Base-by-base conservation (phyloP, 2,329 filamentous ascomycete genomes). In the Pseudogymnoascus pannorum region DNA sequence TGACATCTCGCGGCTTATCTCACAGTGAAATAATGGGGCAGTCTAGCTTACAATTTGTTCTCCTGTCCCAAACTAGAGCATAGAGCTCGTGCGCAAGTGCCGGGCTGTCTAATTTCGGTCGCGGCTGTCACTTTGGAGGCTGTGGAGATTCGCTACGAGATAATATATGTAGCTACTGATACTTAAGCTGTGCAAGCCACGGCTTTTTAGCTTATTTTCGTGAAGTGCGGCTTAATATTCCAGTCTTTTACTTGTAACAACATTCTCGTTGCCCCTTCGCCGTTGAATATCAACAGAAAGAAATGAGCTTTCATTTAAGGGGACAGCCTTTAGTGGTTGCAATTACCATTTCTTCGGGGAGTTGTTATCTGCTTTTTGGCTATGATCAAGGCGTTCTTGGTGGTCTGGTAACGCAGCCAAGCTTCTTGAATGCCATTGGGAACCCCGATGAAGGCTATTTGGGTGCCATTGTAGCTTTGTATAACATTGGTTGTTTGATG, bases 331-430 rank as follows among this genome's bases (percentile, higher is more conserved):
- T 38, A n/a, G 36, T 38, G 36, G 36, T 38, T 38, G 86, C 86
- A 63, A 83, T 89, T 67, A 83, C 84, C 64, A 75, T 84, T 16
- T 81, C 89, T 68, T 87, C 87, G 60, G 87, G 87, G 68, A 82
- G 84, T 59, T 89, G 76, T 1, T 79, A 78, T 62, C 71, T 78
- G 69, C 71, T 78, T 58, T 78, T 79, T 57, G 77, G 77, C 6
- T 77, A 72, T 62, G 75, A 77, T 64, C 76, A 77, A 68, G 75
- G 74, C 7, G 67, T 77, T 3, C 72, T 75, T 72, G 74, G 72
- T 59, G 74, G 74, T 3, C 57, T 62, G n/a, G 57, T 73, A 76
- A 65, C 73, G 74, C 57, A 69, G 71, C n/a, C 62, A 69, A 31
- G 68, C 73, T 14, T 77, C 76, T 66, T 72, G 74, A 57, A 60